Conservation (phyloP, 805 yeast species). For the Candida broadrunensis region DNA sequence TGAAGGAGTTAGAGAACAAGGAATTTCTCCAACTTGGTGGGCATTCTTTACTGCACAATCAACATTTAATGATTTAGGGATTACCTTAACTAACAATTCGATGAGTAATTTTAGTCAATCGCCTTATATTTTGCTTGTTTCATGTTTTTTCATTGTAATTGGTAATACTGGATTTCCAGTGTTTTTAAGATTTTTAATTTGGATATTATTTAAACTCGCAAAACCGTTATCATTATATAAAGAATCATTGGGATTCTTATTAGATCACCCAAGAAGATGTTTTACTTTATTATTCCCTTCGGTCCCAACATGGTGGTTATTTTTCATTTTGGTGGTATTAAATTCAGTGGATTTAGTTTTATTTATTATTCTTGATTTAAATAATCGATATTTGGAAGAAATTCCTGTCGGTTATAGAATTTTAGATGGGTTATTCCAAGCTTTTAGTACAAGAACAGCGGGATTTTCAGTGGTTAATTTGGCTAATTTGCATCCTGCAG, state of each 20-base stretch:
- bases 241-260: slow-evolving; percentile 80
- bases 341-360: slow-evolving; percentile 78
- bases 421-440: slow-evolving; percentile 84
- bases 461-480: slow-evolving; percentile 79
- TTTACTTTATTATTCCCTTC: slow-evolving; percentile 90
- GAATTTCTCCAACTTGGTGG: slow-evolving; percentile 88
- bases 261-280: slow-evolving; percentile 97
- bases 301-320: slow-evolving; percentile 93
- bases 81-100: slow-evolving; percentile 77
- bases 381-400: slow-evolving; percentile 46
- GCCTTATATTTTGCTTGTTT: slow-evolving; percentile 60
- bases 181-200: slow-evolving; percentile 72
- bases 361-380: slow-evolving; percentile 74
- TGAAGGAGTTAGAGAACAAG: slow-evolving; percentile 46
- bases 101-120: slow-evolving; percentile 65
- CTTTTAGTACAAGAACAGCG: slow-evolving; percentile 90
- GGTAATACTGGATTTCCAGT: slow-evolving; percentile 97
- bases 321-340: slow-evolving; percentile 66
- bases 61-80: slow-evolving; percentile 82
- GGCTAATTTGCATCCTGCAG: slow-evolving; percentile 76
- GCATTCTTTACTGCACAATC: slow-evolving; percentile 81
- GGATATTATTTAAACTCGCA: slow-evolving; percentile 69
- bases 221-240: slow-evolving; percentile 59
- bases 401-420: slow-evolving; percentile 68
- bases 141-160: slow-evolving; percentile 71